These are phyloP conservation scores for Neurospora africana DNA, from an alignment of 495 filamentous ascomycete genomes.

Conservation along the genomic window DNA sequence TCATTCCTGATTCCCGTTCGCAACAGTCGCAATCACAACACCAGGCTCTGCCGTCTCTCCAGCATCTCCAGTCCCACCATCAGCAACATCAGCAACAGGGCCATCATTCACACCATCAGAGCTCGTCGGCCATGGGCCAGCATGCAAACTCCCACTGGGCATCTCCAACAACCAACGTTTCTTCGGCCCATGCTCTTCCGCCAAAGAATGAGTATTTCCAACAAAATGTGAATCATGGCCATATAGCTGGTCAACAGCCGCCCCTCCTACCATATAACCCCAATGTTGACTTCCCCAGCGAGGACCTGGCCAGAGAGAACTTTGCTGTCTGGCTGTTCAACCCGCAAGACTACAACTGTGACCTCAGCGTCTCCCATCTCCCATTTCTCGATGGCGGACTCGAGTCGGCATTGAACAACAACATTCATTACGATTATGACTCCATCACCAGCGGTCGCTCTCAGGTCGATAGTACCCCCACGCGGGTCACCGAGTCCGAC, in stretches of 20 bases:
- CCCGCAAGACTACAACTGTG: conserved; percentile 28
- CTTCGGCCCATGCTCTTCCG: not conserved
- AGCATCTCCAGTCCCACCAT: not conserved
- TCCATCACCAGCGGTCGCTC: conserved; percentile 49
- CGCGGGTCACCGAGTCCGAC: conserved; percentile 59
- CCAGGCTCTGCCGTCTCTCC: conserved; percentile 8
- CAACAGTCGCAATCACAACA: conserved; percentile 15
- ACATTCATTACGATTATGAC: conserved; percentile 41
- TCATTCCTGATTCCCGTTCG: conserved; percentile 31
- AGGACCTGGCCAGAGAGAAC: conserved; percentile 32
- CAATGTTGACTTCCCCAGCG: conserved; percentile 24
- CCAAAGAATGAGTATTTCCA: not conserved
- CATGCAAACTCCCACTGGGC: not conserved
- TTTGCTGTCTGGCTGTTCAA: conserved; percentile 43
- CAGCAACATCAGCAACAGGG: not conserved
- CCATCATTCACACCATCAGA: not conserved
- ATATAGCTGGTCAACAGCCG: conserved; percentile 15
- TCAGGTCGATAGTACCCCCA: conserved; percentile 60
- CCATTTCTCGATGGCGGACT: conserved; percentile 40
- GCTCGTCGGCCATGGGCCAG: not conserved
- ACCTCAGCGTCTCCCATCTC: conserved; percentile 31
- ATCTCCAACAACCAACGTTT: not conserved
- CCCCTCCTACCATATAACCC: conserved; percentile 24
- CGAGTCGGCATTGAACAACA: conserved; percentile 40
- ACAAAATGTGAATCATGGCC: not conserved